These are phyloP conservation scores for Psophocarpus tetragonolobus DNA, from an alignment of 306 rosid genomes.

Conservation along the genomic window DNA sequence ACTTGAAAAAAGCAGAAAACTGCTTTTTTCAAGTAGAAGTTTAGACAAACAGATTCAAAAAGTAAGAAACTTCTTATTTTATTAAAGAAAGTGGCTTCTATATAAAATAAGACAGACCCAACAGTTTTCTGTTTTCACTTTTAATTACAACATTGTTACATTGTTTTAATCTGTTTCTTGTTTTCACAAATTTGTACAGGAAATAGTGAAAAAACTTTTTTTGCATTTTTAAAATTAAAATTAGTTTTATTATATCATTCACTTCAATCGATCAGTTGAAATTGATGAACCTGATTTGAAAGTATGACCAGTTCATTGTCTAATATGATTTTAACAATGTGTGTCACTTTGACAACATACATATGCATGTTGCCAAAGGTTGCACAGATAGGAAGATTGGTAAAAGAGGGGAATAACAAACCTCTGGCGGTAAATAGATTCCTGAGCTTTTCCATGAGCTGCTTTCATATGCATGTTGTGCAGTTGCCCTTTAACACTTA, in stretches of 20 bases:
- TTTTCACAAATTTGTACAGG: no score
- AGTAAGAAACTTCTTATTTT: no score
- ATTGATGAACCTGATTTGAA: neutral
- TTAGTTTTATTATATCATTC: neutral
- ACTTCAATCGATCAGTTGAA: neutral
- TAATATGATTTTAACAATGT: neutral
- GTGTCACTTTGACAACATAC: neutral
- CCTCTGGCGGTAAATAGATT: slow-evolving; percentile 95
- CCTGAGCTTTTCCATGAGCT: slow-evolving; percentile 97
- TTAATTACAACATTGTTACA: no score
- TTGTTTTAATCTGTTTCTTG: no score
- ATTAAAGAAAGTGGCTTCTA: no score
- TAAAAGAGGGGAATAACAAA: slow-evolving; percentile 47
- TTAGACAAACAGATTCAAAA: no score
- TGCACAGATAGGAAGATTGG: neutral
- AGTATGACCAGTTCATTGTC: slow-evolving; percentile 12
- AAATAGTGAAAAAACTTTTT: no score
- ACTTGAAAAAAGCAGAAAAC: no score
- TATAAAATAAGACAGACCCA: no score
- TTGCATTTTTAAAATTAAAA: no score
- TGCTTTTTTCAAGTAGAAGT: no score
- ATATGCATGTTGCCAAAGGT: neutral
- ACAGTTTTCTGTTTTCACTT: no score
- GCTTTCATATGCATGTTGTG: slow-evolving; percentile 94
- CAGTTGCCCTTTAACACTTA: slow-evolving; percentile 86